Percentiles rank a stretch among this genome's conserved stretches.
These are phyloP conservation scores for Arthroderma uncinatum DNA, from an alignment of 2,329 filamentous ascomycete genomes.

Conservation along the genomic window DNA sequence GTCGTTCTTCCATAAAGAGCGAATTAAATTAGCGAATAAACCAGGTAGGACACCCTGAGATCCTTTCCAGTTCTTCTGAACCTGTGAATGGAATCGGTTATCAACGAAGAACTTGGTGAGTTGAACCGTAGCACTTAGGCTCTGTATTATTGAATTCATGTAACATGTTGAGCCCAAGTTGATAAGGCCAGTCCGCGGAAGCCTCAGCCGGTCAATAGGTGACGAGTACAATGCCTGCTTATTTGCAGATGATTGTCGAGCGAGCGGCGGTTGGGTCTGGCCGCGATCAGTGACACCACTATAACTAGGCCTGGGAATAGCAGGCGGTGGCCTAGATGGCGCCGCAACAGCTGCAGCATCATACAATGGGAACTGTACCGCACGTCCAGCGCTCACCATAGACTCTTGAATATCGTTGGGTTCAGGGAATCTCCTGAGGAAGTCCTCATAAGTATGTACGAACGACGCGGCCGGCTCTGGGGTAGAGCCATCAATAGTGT, in stretches of 20 bases:
- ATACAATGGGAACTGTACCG: slow-evolving; percentile 22
- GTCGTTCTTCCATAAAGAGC: slow-evolving; percentile 53
- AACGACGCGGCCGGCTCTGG: slow-evolving; percentile 42
- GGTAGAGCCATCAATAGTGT: slow-evolving; percentile 37
- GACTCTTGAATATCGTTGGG: slow-evolving; percentile 50
- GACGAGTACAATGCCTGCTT: slow-evolving; percentile 36
- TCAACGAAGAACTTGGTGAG: slow-evolving; percentile 54
- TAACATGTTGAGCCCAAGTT: slow-evolving; percentile 83
- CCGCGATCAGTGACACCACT: slow-evolving; percentile 62
- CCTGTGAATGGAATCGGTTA: slow-evolving; percentile 49
- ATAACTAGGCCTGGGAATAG: slow-evolving; percentile 61
- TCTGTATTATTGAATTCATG: slow-evolving; percentile 83
- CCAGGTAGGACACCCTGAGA: slow-evolving; percentile 53
- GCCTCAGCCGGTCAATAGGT: slow-evolving; percentile 36
- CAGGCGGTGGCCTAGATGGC: slow-evolving; percentile 54
- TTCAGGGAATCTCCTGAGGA: slow-evolving; percentile 69
- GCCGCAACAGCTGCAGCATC: slow-evolving; percentile 42
- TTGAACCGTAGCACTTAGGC: slow-evolving; percentile 59
- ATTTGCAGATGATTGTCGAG: slow-evolving; percentile 36
- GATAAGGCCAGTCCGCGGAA: slow-evolving; percentile 60
- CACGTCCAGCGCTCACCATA: slow-evolving; percentile 38
- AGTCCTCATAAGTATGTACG: slow-evolving; percentile 67
- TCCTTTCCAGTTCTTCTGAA: slow-evolving; percentile 55
- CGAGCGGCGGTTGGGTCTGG: slow-evolving; percentile 35
- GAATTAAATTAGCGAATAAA: slow-evolving; percentile 50